Percentiles rank a stretch among this genome's conserved stretches.
These are phyloP conservation scores for Ailanthus altissimus DNA, from an alignment of 345 rosid genomes.

Conservation along the genomic window DNA sequence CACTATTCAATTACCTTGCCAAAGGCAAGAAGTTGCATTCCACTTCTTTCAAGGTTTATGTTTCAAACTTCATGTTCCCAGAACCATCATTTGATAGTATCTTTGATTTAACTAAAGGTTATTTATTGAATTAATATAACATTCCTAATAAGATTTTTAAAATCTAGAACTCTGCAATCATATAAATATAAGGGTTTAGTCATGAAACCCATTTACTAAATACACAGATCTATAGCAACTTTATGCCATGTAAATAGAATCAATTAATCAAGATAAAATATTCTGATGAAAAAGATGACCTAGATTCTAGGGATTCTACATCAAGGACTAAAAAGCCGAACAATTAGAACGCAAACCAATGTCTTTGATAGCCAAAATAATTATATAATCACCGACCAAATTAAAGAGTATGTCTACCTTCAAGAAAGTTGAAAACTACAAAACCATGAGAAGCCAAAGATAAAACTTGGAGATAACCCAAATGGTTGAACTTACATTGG, in stretches of 20 bases:
- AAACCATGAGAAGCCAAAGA: conserved; percentile 6
- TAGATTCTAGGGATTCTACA: background rate
- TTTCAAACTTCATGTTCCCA: too few species aligned
- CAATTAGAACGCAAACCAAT: conserved; percentile 12
- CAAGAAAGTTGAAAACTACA: conserved; percentile 3
- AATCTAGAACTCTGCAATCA: background rate
- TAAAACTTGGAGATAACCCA: conserved; percentile 11
- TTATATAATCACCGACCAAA: background rate
- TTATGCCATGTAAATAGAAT: background rate
- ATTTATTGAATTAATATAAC: background rate
- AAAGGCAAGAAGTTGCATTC: background rate
- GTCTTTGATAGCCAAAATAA: background rate
- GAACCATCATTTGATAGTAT: too few species aligned
- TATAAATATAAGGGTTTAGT: background rate
- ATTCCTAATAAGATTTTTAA: background rate
- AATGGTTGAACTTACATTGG: conserved; percentile 58
- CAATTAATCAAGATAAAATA: background rate
- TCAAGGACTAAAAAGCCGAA: conserved; percentile 10
- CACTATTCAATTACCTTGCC: background rate
- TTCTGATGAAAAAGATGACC: background rate
- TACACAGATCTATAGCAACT: background rate
- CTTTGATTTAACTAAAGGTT: background rate
- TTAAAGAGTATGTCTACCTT: background rate
- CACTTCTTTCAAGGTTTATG: too few species aligned
- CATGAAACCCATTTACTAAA: background rate